phyloP scores from a whole-genome alignment of 768 basidiomycete species.

The Pleurotus cornucopiae region DNA sequence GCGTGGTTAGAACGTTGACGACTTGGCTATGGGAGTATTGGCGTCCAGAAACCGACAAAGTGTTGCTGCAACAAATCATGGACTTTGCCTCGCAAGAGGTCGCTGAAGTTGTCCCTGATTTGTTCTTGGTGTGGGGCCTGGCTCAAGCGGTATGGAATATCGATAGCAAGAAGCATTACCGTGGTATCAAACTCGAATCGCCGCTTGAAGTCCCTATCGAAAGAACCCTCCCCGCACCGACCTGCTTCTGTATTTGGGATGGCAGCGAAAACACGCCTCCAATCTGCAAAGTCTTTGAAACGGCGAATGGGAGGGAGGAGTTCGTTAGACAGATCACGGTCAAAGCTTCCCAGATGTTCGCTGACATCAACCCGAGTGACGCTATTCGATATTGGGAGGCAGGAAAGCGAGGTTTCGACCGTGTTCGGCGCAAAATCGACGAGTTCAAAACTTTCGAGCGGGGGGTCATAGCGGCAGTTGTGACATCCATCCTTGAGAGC shows the following conservation, averaged over 20 bases:
- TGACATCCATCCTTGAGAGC: slow-evolving; percentile 25
- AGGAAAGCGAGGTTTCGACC: slow-evolving; percentile 21
- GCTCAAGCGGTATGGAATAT: slow-evolving; percentile 7
- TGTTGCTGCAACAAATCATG: slow-evolving; percentile 25
- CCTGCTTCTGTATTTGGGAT: slow-evolving; percentile 18
- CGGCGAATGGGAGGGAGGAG: slow-evolving; percentile 31
- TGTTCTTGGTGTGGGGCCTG: neutral
- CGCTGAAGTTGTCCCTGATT: neutral
- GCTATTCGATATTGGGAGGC: slow-evolving; percentile 36
- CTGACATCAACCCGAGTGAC: slow-evolving; percentile 37
- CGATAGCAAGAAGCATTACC: slow-evolving; percentile 6
- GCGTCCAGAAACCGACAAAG: slow-evolving; percentile 47
- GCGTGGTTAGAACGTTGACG: slow-evolving; percentile 57
- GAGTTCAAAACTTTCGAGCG: slow-evolving; percentile 31
- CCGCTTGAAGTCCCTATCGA: neutral
- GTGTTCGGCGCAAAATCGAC: slow-evolving; percentile 22
- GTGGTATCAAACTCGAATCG: slow-evolving; percentile 4
- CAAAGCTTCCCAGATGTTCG: slow-evolving; percentile 30
- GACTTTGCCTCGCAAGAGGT: neutral
- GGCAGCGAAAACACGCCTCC: slow-evolving; percentile 16
- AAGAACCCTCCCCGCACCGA: slow-evolving; percentile 15
- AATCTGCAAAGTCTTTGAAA: slow-evolving; percentile 30
- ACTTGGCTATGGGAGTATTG: slow-evolving; percentile 75
- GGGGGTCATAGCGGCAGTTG: slow-evolving; percentile 35
- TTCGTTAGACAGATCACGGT: slow-evolving; percentile 43